A percentile compares a stretch with the other conserved stretches of the same genome.
Evolutionary conservation across 352 stramenopile species (phyloP).

Genomic region (Globisporangium orthogonon): DNA sequence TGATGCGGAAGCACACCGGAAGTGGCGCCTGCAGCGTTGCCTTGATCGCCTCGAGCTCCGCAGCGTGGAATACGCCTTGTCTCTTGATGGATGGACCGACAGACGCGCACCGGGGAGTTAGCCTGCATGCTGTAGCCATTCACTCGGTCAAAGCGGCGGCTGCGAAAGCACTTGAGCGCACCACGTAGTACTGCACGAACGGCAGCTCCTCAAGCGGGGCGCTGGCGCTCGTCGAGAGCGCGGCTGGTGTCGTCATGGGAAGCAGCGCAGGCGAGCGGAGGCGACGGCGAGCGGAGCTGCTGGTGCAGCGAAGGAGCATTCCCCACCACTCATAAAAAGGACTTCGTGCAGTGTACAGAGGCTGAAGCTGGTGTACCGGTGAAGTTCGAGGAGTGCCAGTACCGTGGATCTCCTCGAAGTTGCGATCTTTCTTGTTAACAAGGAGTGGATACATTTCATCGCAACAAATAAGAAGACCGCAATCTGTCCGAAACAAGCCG

Average conservation of each 20-base stretch:
- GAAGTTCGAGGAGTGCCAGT: no score
- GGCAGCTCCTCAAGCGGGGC: conserved; percentile 8
- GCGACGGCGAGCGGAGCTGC: neutral
- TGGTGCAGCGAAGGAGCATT: neutral
- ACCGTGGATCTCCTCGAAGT: no score
- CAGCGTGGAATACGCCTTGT: conserved; percentile 50
- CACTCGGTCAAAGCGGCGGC: neutral
- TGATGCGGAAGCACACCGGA: conserved; percentile 69
- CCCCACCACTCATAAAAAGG: no score
- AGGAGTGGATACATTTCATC: no score
- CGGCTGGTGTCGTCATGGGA: neutral
- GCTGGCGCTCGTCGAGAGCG: neutral
- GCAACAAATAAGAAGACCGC: no score
- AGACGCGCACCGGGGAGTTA: no score
- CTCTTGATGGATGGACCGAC: no score
- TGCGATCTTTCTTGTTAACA: no score
- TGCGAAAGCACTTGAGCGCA: conserved; percentile 8
- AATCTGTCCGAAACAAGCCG: no score
- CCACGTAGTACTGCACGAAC: conserved; percentile 70
- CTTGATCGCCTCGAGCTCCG: conserved; percentile 36
- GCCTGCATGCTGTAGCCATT: neutral
- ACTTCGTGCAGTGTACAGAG: no score
- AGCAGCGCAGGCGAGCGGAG: neutral
- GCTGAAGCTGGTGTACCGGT: no score
- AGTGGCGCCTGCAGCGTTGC: conserved; percentile 45